Percentiles rank a stretch among this genome's conserved stretches.
phyloP scores from a whole-genome alignment of 2,329 filamentous ascomycete species.

The Sporothrix mexicana region DNA sequence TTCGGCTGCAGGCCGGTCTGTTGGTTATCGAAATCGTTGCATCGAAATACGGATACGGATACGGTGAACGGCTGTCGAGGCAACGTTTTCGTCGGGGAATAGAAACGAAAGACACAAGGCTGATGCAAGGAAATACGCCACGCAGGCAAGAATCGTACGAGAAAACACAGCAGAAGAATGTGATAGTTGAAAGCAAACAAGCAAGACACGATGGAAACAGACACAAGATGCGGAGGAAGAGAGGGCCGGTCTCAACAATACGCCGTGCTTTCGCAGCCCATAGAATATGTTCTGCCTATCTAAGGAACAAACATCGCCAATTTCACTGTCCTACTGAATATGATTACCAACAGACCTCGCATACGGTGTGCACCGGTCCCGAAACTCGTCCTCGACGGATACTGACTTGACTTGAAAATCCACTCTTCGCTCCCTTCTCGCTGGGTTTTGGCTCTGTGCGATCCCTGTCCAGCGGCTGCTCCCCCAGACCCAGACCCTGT shows the following conservation, averaged over 20 bases:
- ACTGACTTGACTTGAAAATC: neutral
- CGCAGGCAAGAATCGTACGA: conserved; percentile 16
- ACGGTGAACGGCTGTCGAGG: neutral
- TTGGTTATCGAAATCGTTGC: neutral
- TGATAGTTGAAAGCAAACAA: neutral
- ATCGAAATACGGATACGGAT: neutral
- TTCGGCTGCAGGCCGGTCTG: conserved; percentile 12
- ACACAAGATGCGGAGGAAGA: neutral
- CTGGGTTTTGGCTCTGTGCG: conserved; percentile 6
- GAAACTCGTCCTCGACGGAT: conserved; percentile 4
- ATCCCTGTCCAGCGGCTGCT: conserved; percentile 13
- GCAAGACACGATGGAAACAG: neutral
- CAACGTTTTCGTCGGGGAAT: neutral
- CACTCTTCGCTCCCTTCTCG: neutral
- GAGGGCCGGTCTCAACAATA: neutral
- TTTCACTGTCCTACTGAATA: neutral
- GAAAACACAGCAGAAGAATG: neutral
- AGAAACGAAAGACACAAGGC: neutral
- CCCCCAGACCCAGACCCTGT: neutral
- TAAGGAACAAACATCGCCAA: too few relatives aligned
- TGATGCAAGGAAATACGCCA: conserved; percentile 20
- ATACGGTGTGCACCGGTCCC: conserved; percentile 7
- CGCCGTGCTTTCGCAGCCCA: neutral
- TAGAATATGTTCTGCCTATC: too few relatives aligned
- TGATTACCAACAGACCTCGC: neutral